phyloP scores from a whole-genome alignment of 345 rosid genomes.

The Ceriops zippeliana region DNA sequence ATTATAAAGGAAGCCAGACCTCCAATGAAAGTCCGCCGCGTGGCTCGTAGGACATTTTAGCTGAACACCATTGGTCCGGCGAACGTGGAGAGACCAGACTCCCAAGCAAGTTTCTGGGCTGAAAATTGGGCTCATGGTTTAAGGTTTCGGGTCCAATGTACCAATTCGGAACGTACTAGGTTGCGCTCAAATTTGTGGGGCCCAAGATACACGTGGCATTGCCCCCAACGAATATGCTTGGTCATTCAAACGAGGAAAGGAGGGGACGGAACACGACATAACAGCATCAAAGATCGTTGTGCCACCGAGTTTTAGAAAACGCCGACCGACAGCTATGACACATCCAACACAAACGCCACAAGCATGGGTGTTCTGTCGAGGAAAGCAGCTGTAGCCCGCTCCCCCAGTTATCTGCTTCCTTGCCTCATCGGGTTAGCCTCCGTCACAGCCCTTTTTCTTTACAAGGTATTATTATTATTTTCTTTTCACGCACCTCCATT shows the following conservation, averaged over 20 bases:
- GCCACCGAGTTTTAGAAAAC: too few relatives aligned
- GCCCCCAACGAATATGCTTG: too few relatives aligned
- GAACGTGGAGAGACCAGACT: conserved; percentile 10
- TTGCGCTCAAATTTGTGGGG: too few relatives aligned
- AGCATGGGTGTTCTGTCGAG: conserved; percentile 37
- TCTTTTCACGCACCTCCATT: background rate
- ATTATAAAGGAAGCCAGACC: too few relatives aligned
- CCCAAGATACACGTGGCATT: too few relatives aligned
- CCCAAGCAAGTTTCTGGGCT: too few relatives aligned
- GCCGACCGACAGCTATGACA: background rate
- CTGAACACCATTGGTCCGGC: conserved; percentile 10
- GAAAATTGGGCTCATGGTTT: too few relatives aligned
- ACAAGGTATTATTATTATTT: conserved; percentile 45
- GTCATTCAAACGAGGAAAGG: background rate
- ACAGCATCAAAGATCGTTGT: background rate
- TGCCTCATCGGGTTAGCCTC: conserved; percentile 50
- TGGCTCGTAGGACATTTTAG: background rate
- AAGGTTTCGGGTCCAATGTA: too few relatives aligned
- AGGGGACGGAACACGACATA: background rate
- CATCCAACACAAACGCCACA: background rate
- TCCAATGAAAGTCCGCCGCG: conserved; percentile 14
- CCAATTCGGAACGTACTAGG: too few relatives aligned
- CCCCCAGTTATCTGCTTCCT: conserved; percentile 49
- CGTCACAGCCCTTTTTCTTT: conserved; percentile 55
- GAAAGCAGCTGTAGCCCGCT: conserved; percentile 30